A percentile compares a stretch with the other conserved stretches of the same genome.
Evolutionary conservation across 139 green algal species (phyloP).

Genomic region (Tetraselmis striata): DNA sequence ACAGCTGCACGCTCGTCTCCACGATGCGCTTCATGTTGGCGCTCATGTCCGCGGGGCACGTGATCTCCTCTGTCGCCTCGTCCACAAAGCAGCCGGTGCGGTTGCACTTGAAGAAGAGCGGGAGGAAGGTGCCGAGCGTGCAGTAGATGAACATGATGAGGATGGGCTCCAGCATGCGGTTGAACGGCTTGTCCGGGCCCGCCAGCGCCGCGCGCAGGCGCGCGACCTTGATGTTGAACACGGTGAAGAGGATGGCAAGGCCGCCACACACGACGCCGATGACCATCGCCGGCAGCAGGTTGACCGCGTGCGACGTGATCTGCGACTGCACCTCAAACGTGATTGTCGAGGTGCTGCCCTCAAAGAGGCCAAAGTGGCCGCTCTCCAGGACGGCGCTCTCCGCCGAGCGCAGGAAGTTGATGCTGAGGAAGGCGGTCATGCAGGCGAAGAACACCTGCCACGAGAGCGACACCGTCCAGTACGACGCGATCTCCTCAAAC

Average conservation of each 20-base stretch:
- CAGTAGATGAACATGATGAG: slow-evolving; percentile 69
- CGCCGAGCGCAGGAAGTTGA: slow-evolving; percentile 56
- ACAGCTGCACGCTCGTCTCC: slow-evolving; percentile 55
- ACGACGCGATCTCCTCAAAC: slow-evolving; percentile 80
- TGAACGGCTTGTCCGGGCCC: background rate
- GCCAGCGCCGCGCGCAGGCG: background rate
- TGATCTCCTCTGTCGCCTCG: background rate
- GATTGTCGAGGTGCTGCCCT: slow-evolving; percentile 37
- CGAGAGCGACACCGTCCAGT: slow-evolving; percentile 65
- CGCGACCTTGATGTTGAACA: slow-evolving; percentile 57
- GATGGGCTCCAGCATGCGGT: slow-evolving; percentile 61
- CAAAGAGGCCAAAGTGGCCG: slow-evolving; percentile 60
- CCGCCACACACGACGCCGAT: slow-evolving; percentile 64
- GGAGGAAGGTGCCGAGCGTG: slow-evolving; percentile 70
- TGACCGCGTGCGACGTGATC: slow-evolving; percentile 61
- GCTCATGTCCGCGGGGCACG: background rate
- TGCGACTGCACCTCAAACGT: slow-evolving; percentile 34
- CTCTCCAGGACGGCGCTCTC: slow-evolving; percentile 36
- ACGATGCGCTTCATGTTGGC: slow-evolving; percentile 35
- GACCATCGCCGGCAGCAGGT: slow-evolving; percentile 59
- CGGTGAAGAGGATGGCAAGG: slow-evolving; percentile 65
- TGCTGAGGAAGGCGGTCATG: slow-evolving; percentile 60
- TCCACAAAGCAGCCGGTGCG: slow-evolving; percentile 44
- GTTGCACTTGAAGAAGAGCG: slow-evolving; percentile 70
- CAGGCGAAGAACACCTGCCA: slow-evolving; percentile 78